Conservation (phyloP, 2,329 filamentous ascomycete species). For the Neofusicoccum parvum region DNA sequence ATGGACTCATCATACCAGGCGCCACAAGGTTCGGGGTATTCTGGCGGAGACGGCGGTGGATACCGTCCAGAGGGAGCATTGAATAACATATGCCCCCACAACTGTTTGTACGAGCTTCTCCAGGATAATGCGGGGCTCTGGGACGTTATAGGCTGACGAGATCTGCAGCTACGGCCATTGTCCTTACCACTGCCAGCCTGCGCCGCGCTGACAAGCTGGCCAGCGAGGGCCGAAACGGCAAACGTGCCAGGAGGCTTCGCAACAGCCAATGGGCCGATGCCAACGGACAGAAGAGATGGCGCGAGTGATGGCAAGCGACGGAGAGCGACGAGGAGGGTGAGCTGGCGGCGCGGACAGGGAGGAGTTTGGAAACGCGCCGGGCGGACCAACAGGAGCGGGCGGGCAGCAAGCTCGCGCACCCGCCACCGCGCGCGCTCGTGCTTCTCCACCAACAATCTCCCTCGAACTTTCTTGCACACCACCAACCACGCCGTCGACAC, state of each 20-base stretch:
- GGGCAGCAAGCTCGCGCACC: background rate
- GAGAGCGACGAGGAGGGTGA: background rate
- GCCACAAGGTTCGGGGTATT: background rate
- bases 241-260: no score
- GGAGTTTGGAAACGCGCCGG: background rate
- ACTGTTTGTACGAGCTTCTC: background rate
- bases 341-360: background rate
- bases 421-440: background rate
- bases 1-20: background rate
- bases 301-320: background rate
- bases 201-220: no score
- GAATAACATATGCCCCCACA: background rate
- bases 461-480: background rate
- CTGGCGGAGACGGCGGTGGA: background rate
- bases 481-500: background rate
- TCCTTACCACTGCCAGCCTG: background rate
- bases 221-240: no score
- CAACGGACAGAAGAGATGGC: background rate
- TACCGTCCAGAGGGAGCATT: background rate
- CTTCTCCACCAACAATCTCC: background rate
- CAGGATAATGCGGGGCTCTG: background rate
- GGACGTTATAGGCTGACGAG: background rate
- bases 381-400: slow-evolving; percentile 1
- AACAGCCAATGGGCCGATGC: background rate
- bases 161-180: background rate